Base-by-base conservation (phyloP, 2,329 filamentous ascomycete species). In the Cytospora chrysosperma region DNA sequence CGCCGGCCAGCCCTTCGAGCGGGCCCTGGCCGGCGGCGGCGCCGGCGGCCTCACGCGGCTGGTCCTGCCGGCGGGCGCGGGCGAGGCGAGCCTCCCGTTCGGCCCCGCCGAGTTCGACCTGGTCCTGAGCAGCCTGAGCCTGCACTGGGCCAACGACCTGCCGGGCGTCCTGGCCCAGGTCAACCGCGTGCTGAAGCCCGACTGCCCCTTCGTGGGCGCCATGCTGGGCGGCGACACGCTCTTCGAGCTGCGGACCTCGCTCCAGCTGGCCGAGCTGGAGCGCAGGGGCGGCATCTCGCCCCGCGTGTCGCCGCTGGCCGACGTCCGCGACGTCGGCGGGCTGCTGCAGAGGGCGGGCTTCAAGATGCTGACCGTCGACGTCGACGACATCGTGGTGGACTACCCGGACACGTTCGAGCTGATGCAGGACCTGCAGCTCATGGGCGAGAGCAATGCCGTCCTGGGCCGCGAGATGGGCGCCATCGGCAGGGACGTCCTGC, bases 91-190 rank as follows among this genome's bases (percentile, higher is more conserved):
- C 3, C 79, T 97, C 0, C 92, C 92, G 0, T 97, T 89, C 74
- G 85, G 85, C 55, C 79, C 90, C 5, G 85, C 88, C 68, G 87
- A 88, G 4, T 98, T 97, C 75, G 93, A 98, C 74, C 87, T 96
- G 7, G 91, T 97, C 13, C 80, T 99, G 67, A 96, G 92, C 73
- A 96, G 90, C 62, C 79, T 97, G 64, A 93, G 90, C 63, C 81
- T 99, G 74, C 95, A 99, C 77, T 99, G 95, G 95, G 90, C 97
- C 81, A 99, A 99, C 75, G 92, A 99, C 75, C 85, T 99, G 6
- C 95, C 95, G 0, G 91, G 90, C 1, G 81, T 96, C 13, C 83
- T 99, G 2, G 82, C 88, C 1, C 92, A 96, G 73, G 89, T 97
- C 73, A 96, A 97, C 79, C 84, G 85, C 68, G 81, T 96, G 37